Conservation (phyloP, 2,329 filamentous ascomycete species). For the Metarhizium anisopliae region DNA sequence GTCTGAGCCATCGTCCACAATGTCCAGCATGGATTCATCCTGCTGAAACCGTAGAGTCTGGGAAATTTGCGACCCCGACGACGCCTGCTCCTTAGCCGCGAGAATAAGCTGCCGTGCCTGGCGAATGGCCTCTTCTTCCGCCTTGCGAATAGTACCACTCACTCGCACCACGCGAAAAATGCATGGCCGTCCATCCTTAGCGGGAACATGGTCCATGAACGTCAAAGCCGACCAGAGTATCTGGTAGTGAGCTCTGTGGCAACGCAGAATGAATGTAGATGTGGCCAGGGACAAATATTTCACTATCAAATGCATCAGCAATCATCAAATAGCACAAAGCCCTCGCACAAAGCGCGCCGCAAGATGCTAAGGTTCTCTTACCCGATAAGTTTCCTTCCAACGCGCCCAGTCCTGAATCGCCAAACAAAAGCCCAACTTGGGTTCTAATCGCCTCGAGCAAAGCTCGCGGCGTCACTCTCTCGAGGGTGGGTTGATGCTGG, state of each 20-base stretch:
- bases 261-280: conserved; percentile 84
- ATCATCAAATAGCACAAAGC: background rate
- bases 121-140: conserved; percentile 80
- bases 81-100: conserved; percentile 43
- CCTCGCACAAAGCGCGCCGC: background rate
- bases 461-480: conserved; percentile 55
- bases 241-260: conserved; percentile 72
- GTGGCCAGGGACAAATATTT: conserved; percentile 92
- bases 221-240: conserved; percentile 86
- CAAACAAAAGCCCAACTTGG: conserved; percentile 66
- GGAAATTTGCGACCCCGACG: conserved; percentile 7
- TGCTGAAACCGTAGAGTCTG: conserved; percentile 12
- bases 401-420: conserved; percentile 78
- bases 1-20: conserved; percentile 30
- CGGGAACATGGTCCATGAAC: conserved; percentile 63
- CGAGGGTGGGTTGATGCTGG: conserved; percentile 71
- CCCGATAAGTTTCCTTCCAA: conserved; percentile 60
- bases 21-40: conserved; percentile 29
- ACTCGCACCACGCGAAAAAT: conserved; percentile 80
- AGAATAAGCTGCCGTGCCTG: conserved; percentile 65
- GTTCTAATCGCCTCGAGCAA: conserved; percentile 63
- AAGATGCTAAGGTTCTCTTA: conserved; percentile 23
- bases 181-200: conserved; percentile 53
- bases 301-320: conserved; percentile 39
- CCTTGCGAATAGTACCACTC: conserved; percentile 87